Conservation (phyloP, 139 green algal genomes). For the Pseudopediastrum boryanum region DNA sequence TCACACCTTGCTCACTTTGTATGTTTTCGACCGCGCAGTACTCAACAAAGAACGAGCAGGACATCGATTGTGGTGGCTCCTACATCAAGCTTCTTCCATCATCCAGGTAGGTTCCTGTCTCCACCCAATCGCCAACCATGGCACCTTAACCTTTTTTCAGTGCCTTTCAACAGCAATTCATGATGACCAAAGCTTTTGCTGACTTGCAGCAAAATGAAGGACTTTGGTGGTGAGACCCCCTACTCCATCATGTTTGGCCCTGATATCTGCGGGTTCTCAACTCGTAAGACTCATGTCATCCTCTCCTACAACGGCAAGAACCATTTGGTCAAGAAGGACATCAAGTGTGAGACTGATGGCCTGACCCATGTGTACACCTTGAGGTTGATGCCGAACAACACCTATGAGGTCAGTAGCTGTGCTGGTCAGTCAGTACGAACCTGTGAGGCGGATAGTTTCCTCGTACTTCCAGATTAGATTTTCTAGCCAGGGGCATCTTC, state of each 20-base stretch:
- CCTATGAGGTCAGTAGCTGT: constrained; percentile 62
- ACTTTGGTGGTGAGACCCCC: constrained; percentile 83
- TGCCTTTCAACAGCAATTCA: too few species aligned
- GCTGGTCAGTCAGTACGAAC: too few species aligned
- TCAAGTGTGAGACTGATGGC: constrained; percentile 76
- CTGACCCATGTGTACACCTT: constrained; percentile 90
- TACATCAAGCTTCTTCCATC: constrained; percentile 90
- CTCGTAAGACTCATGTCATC: constrained; percentile 95
- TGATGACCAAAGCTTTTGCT: too few species aligned
- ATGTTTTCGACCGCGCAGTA: constrained; percentile 73
- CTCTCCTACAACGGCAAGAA: constrained; percentile 90
- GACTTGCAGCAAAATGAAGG: constrained; percentile 72
- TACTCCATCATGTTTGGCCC: constrained; percentile 99
- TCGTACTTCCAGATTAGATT: too few species aligned
- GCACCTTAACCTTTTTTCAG: too few species aligned
- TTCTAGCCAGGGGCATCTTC: too few species aligned
- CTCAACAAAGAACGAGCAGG: constrained; percentile 89
- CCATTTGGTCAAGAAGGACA: constrained; percentile 95
- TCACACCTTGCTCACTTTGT: background rate
- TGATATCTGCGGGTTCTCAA: constrained; percentile 94
- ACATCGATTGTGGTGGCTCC: constrained; percentile 89
- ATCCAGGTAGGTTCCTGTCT: constrained; percentile 43
- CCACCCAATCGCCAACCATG: too few species aligned
- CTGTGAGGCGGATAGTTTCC: too few species aligned
- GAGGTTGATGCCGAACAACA: constrained; percentile 80